Conservation (phyloP, 2,329 filamentous ascomycete genomes). For the Botrytis hyacinthi region DNA sequence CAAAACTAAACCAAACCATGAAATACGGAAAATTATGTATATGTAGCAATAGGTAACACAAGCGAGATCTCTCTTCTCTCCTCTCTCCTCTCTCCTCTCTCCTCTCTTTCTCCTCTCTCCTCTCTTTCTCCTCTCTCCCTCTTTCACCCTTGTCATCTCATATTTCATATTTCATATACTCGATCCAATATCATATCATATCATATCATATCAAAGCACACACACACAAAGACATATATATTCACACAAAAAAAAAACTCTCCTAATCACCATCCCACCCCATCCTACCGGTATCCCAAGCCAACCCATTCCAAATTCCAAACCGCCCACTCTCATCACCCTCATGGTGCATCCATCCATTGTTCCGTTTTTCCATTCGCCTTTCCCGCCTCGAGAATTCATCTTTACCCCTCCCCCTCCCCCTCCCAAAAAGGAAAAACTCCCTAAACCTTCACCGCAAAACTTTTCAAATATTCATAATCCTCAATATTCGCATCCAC, state of each 20-base stretch:
- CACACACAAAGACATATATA: not conserved
- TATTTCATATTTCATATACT: not conserved
- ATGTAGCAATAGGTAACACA: not conserved
- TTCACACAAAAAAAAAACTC: not conserved
- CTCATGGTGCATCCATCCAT: no score
- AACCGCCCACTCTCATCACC: no score
- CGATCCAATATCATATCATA: not conserved
- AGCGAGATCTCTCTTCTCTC: not conserved
- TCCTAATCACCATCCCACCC: not conserved
- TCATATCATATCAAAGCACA: not conserved
- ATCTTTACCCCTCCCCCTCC: no score
- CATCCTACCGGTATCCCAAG: not conserved
- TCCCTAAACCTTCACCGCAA: constrained; percentile 59
- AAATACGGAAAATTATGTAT: not conserved
- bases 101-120: no score
- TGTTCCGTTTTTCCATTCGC: no score
- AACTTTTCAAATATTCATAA: constrained; percentile 81
- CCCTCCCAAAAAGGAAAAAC: no score
- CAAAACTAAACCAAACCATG: no score
- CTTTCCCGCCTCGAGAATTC: no score
- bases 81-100: accelerated
- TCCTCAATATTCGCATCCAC: constrained; percentile 70
- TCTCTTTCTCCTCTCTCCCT: accelerated
- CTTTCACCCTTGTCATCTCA: no score
- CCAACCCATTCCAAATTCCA: no score